A percentile compares a stretch with the other conserved stretches of the same genome.
Evolutionary conservation across 2,329 filamentous ascomycete species (phyloP).

Genomic region (Aspergillus brasiliensis): DNA sequence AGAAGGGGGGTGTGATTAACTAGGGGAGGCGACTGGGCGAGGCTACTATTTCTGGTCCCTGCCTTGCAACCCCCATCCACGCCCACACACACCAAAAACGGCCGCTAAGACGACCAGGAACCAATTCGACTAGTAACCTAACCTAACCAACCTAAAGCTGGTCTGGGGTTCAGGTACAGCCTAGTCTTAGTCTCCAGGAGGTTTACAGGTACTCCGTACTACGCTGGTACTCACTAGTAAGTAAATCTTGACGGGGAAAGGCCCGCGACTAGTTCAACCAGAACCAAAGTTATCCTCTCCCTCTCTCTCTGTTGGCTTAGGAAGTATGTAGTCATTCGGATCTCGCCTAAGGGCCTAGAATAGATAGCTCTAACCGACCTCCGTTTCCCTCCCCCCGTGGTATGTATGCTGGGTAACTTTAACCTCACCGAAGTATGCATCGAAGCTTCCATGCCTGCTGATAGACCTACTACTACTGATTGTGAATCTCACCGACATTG

Average conservation of each 20-base stretch:
- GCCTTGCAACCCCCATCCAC: no score
- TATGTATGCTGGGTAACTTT: not conserved
- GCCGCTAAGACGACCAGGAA: not conserved
- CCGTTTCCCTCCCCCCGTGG: not conserved
- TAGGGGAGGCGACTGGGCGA: no score
- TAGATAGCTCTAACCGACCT: no score
- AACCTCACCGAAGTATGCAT: not conserved
- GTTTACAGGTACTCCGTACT: not conserved
- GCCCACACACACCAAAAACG: not conserved
- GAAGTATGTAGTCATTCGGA: not conserved
- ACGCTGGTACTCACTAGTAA: not conserved
- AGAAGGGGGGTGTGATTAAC: no score
- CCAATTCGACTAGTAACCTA: not conserved
- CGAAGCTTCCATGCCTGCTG: not conserved
- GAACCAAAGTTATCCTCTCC: not conserved
- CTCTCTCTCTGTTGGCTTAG: not conserved
- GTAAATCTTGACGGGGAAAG: not conserved
- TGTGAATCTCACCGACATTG: not conserved
- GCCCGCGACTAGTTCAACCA: constrained; percentile 6
- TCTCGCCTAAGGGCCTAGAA: not conserved
- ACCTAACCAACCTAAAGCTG: not conserved
- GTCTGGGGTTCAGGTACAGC: not conserved
- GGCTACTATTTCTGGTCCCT: no score
- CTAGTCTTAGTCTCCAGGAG: no score
- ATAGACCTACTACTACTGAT: not conserved